These are phyloP conservation scores for Talaromyces nanjingensis DNA, from an alignment of 495 filamentous ascomycete species.

Conservation along the genomic window DNA sequence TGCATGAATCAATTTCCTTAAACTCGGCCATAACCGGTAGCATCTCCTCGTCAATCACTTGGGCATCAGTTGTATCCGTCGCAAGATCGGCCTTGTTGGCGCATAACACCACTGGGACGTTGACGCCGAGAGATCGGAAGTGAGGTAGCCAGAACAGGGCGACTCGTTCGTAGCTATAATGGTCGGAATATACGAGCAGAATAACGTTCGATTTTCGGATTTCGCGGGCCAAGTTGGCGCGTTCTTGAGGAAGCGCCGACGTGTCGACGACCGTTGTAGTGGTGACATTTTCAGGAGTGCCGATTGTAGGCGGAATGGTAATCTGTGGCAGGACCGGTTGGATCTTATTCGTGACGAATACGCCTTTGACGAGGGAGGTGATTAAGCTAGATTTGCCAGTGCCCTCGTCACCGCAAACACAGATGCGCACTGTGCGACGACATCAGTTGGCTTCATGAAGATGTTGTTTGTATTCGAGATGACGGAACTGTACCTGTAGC, in stretches of 20 bases:
- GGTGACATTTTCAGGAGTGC: slow-evolving; percentile 89
- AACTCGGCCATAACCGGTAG: slow-evolving; percentile 97
- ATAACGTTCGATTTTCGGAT: slow-evolving; percentile 96
- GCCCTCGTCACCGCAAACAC: slow-evolving; percentile 90
- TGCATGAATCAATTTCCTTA: slow-evolving; percentile 97
- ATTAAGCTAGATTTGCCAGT: slow-evolving; percentile 50
- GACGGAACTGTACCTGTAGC: slow-evolving; percentile 25
- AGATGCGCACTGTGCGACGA: slow-evolving; percentile 66
- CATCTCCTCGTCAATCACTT: slow-evolving; percentile 95
- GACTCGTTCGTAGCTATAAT: slow-evolving; percentile 97
- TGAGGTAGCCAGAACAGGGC: slow-evolving; percentile 97
- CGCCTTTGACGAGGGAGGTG: slow-evolving; percentile 77
- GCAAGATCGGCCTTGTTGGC: slow-evolving; percentile 92
- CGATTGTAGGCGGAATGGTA: slow-evolving; percentile 80
- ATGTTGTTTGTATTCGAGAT: neutral
- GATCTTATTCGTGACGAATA: slow-evolving; percentile 89
- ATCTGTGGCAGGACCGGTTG: slow-evolving; percentile 90
- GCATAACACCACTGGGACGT: slow-evolving; percentile 95
- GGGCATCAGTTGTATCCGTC: slow-evolving; percentile 59
- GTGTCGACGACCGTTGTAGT: slow-evolving; percentile 96
- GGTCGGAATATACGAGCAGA: slow-evolving; percentile 92
- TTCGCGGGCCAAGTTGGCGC: slow-evolving; percentile 80
- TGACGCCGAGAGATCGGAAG: slow-evolving; percentile 93
- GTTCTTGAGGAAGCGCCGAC: slow-evolving; percentile 88
- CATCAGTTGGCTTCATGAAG: neutral